These are phyloP conservation scores for Picochlorum sp. DNA, from an alignment of 139 green algal species.

Conservation along the genomic window DNA sequence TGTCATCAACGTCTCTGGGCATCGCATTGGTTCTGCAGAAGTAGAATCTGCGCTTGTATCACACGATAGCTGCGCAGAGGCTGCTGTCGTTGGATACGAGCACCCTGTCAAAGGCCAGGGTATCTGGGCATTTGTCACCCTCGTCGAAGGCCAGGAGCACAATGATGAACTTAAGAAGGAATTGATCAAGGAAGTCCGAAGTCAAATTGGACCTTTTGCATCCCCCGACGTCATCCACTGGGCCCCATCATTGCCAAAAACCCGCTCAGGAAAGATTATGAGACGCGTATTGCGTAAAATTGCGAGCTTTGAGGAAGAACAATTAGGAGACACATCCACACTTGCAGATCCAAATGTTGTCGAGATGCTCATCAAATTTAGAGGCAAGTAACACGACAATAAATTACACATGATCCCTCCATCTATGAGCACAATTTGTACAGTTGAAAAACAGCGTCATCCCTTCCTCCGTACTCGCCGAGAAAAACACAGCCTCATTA, in stretches of 20 bases:
- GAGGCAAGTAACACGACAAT: conserved; percentile 29
- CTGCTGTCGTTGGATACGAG: conserved; percentile 82
- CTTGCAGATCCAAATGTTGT: conserved; percentile 80
- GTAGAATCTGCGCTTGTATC: conserved; percentile 81
- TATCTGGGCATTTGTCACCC: conserved; percentile 94
- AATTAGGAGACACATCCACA: conserved; percentile 69
- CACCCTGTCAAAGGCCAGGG: conserved; percentile 87
- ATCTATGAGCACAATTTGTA: conserved; percentile 55
- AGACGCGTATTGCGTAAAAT: conserved; percentile 82
- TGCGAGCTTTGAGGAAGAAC: conserved; percentile 44
- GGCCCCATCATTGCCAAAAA: conserved; percentile 84
- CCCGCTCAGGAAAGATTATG: conserved; percentile 84
- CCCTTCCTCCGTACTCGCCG: conserved; percentile 60
- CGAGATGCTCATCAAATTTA: conserved; percentile 59
- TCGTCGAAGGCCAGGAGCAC: conserved; percentile 51
- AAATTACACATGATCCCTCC: conserved; percentile 66
- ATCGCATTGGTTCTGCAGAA: conserved; percentile 91
- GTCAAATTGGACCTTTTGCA: conserved; percentile 65
- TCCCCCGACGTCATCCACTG: conserved; percentile 93
- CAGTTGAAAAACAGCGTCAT: conserved; percentile 85
- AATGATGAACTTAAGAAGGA: conserved; percentile 55
- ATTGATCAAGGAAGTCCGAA: conserved; percentile 55
- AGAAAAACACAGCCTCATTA: conserved; percentile 85
- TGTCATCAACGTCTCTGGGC: conserved; percentile 81
- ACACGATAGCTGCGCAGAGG: conserved; percentile 75